A percentile compares a stretch with the other conserved stretches of the same genome.
These are phyloP conservation scores for Pseudopyricularia javanii DNA, from an alignment of 2,329 filamentous ascomycete genomes.

Conservation along the genomic window DNA sequence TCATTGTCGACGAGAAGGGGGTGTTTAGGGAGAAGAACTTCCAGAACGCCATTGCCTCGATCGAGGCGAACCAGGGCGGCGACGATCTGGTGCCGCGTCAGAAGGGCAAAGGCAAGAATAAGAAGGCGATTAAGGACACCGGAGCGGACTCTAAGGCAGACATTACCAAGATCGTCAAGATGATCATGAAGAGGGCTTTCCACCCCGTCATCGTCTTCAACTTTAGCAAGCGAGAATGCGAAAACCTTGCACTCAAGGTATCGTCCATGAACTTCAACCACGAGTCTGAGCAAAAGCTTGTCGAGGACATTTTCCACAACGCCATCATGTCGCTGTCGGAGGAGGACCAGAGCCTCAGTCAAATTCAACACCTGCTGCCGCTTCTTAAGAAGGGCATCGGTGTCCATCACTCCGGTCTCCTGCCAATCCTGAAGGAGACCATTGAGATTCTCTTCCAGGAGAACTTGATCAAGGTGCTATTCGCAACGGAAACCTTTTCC, in stretches of 20 bases:
- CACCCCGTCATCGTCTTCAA: conserved; percentile 99
- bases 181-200: conserved; percentile 96
- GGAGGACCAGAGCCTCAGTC: conserved; percentile 76
- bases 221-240: conserved; percentile 96
- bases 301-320: conserved; percentile 84
- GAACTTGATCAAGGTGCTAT: conserved; percentile 92
- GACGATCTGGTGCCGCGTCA: conserved; percentile 66
- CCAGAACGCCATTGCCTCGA: conserved; percentile 84
- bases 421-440: conserved; percentile 94
- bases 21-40: conserved; percentile 96
- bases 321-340: conserved; percentile 88
- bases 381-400: conserved; percentile 85
- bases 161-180: conserved; percentile 95
- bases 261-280: conserved; percentile 88
- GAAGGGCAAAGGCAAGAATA: conserved; percentile 82
- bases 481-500: conserved; percentile 96
- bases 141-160: conserved; percentile 57
- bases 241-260: conserved; percentile 79
- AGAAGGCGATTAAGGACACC: conserved; percentile 68
- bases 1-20: conserved; percentile 94
- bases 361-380: conserved; percentile 83
- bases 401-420: conserved; percentile 88
- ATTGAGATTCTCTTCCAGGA: conserved; percentile 99
- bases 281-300: conserved; percentile 88
- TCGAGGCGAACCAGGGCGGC: conserved; percentile 78